Conservation (phyloP, 129 eudicot genomes). For the Artemisia argyi region DNA sequence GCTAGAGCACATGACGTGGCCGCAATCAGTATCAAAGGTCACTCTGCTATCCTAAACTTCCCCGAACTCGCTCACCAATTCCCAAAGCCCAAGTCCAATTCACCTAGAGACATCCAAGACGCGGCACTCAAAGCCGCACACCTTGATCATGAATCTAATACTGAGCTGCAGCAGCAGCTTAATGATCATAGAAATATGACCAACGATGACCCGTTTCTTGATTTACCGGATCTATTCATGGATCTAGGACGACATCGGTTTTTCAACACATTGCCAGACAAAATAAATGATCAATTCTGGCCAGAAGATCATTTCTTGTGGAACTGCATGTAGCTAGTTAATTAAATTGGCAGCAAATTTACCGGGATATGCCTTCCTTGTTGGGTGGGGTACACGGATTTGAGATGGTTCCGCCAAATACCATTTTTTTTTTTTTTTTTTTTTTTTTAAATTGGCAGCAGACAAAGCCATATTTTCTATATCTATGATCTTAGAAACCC, state of each 20-base stretch:
- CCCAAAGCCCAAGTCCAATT: constrained; percentile 28
- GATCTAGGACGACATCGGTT: constrained; percentile 14
- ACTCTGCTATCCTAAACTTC: not conserved
- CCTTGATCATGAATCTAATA: not conserved
- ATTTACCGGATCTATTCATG: constrained; percentile 35
- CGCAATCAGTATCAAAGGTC: constrained; percentile 32
- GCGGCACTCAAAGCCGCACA: constrained; percentile 24
- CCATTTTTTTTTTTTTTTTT: too few species aligned
- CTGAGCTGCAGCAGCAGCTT: too few species aligned
- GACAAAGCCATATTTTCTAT: too few species aligned
- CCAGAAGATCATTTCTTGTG: constrained; percentile 31
- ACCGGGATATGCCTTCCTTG: too few species aligned
- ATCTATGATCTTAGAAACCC: too few species aligned
- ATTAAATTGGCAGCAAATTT: too few species aligned
- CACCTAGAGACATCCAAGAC: constrained; percentile 32
- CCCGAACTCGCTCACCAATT: constrained; percentile 25
- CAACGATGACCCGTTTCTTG: constrained; percentile 29
- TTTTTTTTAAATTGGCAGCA: too few species aligned
- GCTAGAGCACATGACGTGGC: constrained; percentile 52
- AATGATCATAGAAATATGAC: too few species aligned
- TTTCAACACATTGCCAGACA: constrained; percentile 9
- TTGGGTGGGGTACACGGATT: too few species aligned
- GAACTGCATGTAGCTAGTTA: not conserved
- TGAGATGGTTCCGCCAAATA: too few species aligned
- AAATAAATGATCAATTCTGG: constrained; percentile 24